Percentiles rank a stretch among this genome's conserved stretches.
Evolutionary conservation across 2,329 filamentous ascomycete species (phyloP).

Genomic region (Hypomyces rosellus): DNA sequence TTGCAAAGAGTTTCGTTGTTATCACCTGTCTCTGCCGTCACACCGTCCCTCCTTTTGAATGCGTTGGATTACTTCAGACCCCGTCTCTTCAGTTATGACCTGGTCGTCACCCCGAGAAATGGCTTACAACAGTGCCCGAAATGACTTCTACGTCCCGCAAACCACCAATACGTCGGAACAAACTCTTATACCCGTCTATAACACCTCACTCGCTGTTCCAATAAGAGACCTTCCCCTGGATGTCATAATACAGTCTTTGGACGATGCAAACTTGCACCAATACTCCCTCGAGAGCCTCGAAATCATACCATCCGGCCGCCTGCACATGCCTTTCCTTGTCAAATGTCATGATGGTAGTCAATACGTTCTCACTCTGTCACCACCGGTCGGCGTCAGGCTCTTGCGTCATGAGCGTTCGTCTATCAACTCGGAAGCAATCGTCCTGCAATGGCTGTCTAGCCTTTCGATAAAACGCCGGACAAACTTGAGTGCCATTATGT

Average conservation of each 20-base stretch:
- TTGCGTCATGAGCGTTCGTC: constrained; percentile 42
- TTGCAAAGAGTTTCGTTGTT: too few species aligned
- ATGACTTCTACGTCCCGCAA: neutral
- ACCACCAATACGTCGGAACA: neutral
- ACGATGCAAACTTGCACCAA: constrained; percentile 19
- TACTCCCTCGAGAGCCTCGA: constrained; percentile 21
- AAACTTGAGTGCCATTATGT: neutral
- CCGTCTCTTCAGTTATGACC: neutral
- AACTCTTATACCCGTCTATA: neutral
- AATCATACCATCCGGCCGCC: constrained; percentile 29
- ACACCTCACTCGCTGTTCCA: neutral
- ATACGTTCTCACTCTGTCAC: constrained; percentile 38
- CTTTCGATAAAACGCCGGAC: constrained; percentile 8
- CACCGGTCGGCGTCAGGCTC: constrained; percentile 35
- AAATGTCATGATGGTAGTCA: constrained; percentile 34
- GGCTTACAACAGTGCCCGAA: neutral
- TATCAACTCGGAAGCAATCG: constrained; percentile 37
- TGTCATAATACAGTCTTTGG: constrained; percentile 19
- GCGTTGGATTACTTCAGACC: neutral
- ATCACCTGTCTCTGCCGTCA: too few species aligned
- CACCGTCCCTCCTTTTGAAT: too few species aligned
- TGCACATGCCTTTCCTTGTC: constrained; percentile 38
- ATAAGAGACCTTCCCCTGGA: constrained; percentile 20
- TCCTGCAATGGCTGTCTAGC: constrained; percentile 39
- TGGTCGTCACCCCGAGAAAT: neutral